These are phyloP conservation scores for Saturnispora halmiae DNA, from an alignment of 805 yeast species.

Conservation along the genomic window DNA sequence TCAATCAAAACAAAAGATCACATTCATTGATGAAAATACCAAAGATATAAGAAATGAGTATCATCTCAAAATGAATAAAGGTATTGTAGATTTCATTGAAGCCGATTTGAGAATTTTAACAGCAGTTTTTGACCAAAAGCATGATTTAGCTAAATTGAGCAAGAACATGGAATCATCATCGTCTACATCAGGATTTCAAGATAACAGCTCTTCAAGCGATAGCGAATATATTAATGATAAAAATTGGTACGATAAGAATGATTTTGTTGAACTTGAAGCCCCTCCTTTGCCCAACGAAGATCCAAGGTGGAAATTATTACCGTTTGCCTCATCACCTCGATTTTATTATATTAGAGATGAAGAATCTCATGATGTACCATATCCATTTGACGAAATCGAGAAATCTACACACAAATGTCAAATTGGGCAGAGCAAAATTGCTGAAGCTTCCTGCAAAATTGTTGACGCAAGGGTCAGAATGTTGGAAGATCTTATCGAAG, in stretches of 20 bases:
- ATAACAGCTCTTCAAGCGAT: conserved; percentile 14
- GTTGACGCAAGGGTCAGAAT: conserved; percentile 33
- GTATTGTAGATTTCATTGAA: conserved; percentile 58
- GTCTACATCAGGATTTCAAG: conserved; percentile 14
- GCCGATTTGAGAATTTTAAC: conserved; percentile 62
- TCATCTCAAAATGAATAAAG: conserved; percentile 55
- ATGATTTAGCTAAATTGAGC: conserved; percentile 36
- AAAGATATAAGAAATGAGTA: conserved; percentile 35
- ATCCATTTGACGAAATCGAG: conserved; percentile 46
- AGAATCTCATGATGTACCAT: conserved; percentile 34
- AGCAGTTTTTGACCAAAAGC: conserved; percentile 53
- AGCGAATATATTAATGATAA: conserved; percentile 16
- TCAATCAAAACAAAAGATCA: conserved; percentile 41
- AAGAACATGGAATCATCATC: conserved; percentile 24
- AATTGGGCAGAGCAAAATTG: conserved; percentile 47
- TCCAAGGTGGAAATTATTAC: conserved; percentile 41
- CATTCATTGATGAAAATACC: conserved; percentile 30
- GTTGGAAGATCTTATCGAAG: conserved; percentile 31
- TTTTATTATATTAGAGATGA: conserved; percentile 52
- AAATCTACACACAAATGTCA: conserved; percentile 61
- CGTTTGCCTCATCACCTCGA: conserved; percentile 46
- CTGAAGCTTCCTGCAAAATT: conserved; percentile 41
- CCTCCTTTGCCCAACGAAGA: conserved; percentile 30
- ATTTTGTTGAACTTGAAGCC: conserved; percentile 61
- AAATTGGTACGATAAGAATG: conserved; percentile 67